Conservation (phyloP, 2,329 filamentous ascomycete species). For the Pseudogymnoascus sp. region DNA sequence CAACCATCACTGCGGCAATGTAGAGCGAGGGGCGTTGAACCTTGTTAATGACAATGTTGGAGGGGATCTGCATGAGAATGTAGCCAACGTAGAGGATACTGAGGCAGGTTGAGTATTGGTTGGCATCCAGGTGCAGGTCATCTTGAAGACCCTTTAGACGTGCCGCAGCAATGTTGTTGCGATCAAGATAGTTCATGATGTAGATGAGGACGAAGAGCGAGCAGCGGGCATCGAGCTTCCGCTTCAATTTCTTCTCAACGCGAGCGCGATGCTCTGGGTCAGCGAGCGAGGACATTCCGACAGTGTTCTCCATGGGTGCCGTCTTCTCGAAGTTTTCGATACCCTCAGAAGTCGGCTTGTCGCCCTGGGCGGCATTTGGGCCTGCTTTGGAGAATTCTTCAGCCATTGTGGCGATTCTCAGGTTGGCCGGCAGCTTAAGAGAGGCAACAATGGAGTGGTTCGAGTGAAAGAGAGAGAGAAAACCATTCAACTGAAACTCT, state of each 20-base stretch:
- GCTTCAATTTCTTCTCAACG: conserved; percentile 57
- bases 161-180: conserved; percentile 61
- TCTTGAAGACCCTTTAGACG: conserved; percentile 55
- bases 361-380: neutral
- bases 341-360: neutral
- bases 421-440: neutral
- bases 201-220: conserved; percentile 63
- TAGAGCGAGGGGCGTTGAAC: conserved; percentile 44
- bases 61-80: conserved; percentile 54
- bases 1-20: conserved; percentile 31
- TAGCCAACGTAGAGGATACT: conserved; percentile 60
- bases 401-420: conserved; percentile 2
- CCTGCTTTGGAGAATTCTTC: neutral
- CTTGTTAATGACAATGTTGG: conserved; percentile 49
- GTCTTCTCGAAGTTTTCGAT: neutral
- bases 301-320: neutral
- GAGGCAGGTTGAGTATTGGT: conserved; percentile 55
- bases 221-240: conserved; percentile 36
- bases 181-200: conserved; percentile 65
- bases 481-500: neutral
- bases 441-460: neutral
- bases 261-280: conserved; percentile 41
- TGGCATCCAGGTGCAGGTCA: conserved; percentile 47
- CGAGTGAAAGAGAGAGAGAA: neutral
- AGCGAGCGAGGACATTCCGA: neutral